Evolutionary conservation across 306 rosid genomes (phyloP), one percentile per base, ranked within the genome.

Genomic region (Pyrus bretschneideri): DNA sequence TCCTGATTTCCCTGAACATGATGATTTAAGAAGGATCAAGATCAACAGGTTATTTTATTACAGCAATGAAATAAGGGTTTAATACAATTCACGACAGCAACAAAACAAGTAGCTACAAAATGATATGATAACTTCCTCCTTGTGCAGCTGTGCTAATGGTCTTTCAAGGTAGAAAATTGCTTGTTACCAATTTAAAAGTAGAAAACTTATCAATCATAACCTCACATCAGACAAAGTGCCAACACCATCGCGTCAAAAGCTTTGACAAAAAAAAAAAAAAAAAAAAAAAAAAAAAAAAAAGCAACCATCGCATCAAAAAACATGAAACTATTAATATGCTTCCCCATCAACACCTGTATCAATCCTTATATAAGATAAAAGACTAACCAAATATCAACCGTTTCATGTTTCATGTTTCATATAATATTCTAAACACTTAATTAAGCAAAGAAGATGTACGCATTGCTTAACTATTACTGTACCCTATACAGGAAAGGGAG

Each of bases 1-100:
- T 84, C 87, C 1, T 93, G 22, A 11, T 89, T 73, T 27, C 97
- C 98, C 99, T 96, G 91, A 84, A 84, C 86, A 75, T 30, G 72
- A 67, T 35, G 62, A 72, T 23, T 35, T 71, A 21, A 65, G 49
- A 67, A 75, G 25, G 8, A 9, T 14, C 31, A 52, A 18, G 18
- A 49, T 61, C 27, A 4, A 27, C 51, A 59, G 22, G 54, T 5
- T 17, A 4, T 21, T 66, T 69, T 45, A 19, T 27, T 4, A 69
- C 35, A 40, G 42, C 63, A 55, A n/a, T 19, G 9, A 76, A 29
- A 51, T 22, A 67, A 25, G 72, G 23, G n/a, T 59, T 33, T 27
- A 66, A 61, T 6, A 45, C 23, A 11, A 62, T 27, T 55, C 52
- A 71, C 15, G n/a, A 55, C 15, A 6, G 22, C 49, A 54, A 55